These are phyloP conservation scores for Pholiota microspora DNA, from an alignment of 768 basidiomycete genomes.

Conservation along the genomic window DNA sequence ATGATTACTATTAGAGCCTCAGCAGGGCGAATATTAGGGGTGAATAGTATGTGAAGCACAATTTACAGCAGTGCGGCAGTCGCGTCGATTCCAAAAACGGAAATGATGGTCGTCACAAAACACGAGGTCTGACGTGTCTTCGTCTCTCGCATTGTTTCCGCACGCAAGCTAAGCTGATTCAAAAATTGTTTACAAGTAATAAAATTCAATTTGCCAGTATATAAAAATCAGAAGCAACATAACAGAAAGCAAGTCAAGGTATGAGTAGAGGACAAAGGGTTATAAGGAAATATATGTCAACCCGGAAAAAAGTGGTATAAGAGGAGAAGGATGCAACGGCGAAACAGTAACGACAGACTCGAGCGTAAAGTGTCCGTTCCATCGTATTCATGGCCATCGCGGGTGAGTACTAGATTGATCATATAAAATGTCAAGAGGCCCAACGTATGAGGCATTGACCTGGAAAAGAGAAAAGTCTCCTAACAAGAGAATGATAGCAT, in stretches of 20 bases:
- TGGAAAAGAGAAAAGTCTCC: conserved; percentile 12
- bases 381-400: conserved; percentile 39
- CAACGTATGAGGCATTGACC: conserved; percentile 17
- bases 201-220: conserved; percentile 44
- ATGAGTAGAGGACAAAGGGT: conserved; percentile 29
- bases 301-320: conserved; percentile 22
- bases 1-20: not conserved
- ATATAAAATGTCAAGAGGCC: conserved; percentile 44
- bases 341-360: conserved; percentile 63
- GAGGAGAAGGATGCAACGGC: conserved; percentile 32
- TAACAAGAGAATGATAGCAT: conserved; percentile 6
- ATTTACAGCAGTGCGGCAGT: not conserved
- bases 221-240: conserved; percentile 36
- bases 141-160: not conserved
- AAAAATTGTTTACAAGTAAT: conserved; percentile 17
- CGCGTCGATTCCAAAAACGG: conserved; percentile 20
- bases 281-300: conserved; percentile 23
- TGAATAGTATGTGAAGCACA: conserved; percentile 6
- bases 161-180: too few relatives aligned
- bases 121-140: conserved; percentile 16
- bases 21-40: not conserved
- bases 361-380: conserved; percentile 39
- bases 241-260: conserved; percentile 25
- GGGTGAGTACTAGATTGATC: conserved; percentile 53
- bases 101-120: conserved; percentile 15